phyloP scores from a whole-genome alignment of 164 flowering plant genomes.

The Cinnamomum chago region DNA sequence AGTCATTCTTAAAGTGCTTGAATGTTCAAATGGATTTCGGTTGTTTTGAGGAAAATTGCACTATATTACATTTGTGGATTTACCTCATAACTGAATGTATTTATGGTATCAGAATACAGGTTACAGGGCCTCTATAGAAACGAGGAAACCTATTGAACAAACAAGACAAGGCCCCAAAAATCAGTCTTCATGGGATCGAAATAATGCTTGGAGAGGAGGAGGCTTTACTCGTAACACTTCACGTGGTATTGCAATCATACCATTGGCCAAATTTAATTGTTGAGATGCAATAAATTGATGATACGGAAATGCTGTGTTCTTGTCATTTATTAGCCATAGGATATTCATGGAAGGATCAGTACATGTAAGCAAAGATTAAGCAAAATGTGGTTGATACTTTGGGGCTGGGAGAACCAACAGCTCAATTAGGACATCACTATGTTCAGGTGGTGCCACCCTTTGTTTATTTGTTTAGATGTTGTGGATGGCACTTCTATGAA shows the following conservation, averaged over 20 bases:
- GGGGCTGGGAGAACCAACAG: too few relatives aligned
- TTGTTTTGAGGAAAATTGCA: not conserved
- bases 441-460: not conserved
- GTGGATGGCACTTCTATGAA: not conserved
- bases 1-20: not conserved
- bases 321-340: not conserved
- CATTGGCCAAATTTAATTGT: not conserved
- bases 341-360: not conserved
- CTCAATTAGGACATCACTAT: too few relatives aligned
- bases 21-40: not conserved
- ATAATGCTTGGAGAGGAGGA: slow-evolving; percentile 44
- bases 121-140: slow-evolving; percentile 25
- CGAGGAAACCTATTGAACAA: slow-evolving; percentile 36
- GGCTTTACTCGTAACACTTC: slow-evolving; percentile 31
- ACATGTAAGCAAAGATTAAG: not conserved
- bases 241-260: slow-evolving; percentile 38
- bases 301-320: not conserved
- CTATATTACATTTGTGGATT: not conserved
- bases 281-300: not conserved
- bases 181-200: slow-evolving; percentile 39
- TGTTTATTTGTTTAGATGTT: not conserved
- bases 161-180: slow-evolving; percentile 17
- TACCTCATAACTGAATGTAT: slow-evolving; percentile 2
- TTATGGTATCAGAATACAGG: slow-evolving; percentile 36
- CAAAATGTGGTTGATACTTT: too few relatives aligned